A percentile compares a stretch with the other conserved stretches of the same genome.
phyloP scores from a whole-genome alignment of 2,329 filamentous ascomycete genomes.

The Ilyonectria sp. region DNA sequence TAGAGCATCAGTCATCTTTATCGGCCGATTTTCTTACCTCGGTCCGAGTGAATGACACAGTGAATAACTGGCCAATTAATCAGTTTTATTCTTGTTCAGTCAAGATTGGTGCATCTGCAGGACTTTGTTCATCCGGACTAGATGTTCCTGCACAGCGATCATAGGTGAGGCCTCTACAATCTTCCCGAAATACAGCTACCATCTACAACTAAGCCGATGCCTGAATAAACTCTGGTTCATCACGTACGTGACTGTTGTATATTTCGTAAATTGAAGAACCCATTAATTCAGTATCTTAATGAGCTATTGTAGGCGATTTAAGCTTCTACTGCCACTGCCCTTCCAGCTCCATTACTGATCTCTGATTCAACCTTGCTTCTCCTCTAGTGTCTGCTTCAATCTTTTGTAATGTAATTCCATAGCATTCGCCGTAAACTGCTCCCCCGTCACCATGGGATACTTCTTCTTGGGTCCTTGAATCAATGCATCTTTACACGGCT shows the following conservation, averaged over 20 bases:
- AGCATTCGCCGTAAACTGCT: neutral
- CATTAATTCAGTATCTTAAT: no score
- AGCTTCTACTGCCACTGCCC: neutral
- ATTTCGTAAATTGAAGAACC: no score
- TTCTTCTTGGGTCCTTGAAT: neutral
- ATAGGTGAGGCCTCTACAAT: no score
- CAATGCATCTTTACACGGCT: neutral
- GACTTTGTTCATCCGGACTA: no score
- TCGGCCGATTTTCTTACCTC: neutral
- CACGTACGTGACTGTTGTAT: no score
- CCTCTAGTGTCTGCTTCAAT: neutral
- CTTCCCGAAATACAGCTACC: no score
- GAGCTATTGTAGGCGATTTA: neutral
- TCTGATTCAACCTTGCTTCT: neutral
- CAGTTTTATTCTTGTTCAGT: neutral
- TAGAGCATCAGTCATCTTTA: no score
- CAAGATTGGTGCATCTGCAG: no score
- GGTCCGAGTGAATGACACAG: neutral
- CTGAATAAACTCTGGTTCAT: no score
- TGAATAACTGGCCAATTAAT: neutral
- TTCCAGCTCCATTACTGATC: neutral
- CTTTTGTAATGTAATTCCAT: neutral
- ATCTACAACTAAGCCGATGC: no score
- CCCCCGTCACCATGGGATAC: neutral
- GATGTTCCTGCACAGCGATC: no score